Evolutionary conservation across 306 rosid species (phyloP), one percentile per base, ranked within the genome.

Genomic region (Pyrus bretschneideri): DNA sequence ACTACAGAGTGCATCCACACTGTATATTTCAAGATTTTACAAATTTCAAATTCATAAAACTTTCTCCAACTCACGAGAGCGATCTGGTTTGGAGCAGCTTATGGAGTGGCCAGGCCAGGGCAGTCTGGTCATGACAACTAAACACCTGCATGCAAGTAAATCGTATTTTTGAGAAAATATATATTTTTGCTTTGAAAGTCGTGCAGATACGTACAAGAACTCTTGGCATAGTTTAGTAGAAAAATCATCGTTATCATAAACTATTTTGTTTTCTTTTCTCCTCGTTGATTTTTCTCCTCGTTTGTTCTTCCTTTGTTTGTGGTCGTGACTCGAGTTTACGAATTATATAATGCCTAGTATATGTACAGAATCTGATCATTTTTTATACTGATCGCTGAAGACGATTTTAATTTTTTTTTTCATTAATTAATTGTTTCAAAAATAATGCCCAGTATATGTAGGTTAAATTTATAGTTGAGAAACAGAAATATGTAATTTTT

Each of bases 111-210:
- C 42, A 38, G 42, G 42, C 42, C 42, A 38, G 11, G 49, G 31
- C 23, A 4, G 29, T 30, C 74, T 72, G 74, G 79, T 80, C 75
- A 74, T 23, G 19, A 67, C 72, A 80, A 30, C 55, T 54, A 61
- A 67, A 4, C 75, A 33, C 29, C 9, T 22, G 27, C 11, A 12
- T 31, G 9, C 60, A 51, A 17, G 55, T 51, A 51, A 51, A 51
- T 17, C 18, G 6, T 49, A 49, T 18, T 49, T 46, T 35, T 6
- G 12, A 19, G 13, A 19, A 46, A 64, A 65, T 0, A 51, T 8
- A 35, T 22, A 31, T 15, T 55, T 25, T 22, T 8, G 7, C 23
- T 7, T 27, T 3, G 60, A 27, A 57, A 42, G 62, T 66, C 61
- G 54, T 14, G 82, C 38, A 70, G 33, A 72, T 40, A 52, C 5